A percentile compares a stretch with the other conserved stretches of the same genome.
These are phyloP conservation scores for Penicillium sp. DNA, from an alignment of 2,329 filamentous ascomycete genomes.

Conservation along the genomic window DNA sequence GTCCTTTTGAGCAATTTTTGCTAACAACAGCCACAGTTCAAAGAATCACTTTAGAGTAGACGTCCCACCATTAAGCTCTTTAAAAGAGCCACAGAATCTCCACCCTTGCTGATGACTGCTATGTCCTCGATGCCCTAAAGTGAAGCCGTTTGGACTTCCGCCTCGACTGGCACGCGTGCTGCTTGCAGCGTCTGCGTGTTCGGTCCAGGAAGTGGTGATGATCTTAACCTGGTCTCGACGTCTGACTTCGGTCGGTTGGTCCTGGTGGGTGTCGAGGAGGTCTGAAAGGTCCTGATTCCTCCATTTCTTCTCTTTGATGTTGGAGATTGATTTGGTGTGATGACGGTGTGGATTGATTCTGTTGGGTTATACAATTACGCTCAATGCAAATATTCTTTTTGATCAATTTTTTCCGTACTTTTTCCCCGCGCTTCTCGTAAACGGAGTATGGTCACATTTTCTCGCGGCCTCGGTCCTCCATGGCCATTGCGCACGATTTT, in stretches of 20 bases:
- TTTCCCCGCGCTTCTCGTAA: too few species aligned
- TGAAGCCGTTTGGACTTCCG: conserved; percentile 66
- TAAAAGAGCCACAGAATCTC: conserved; percentile 87
- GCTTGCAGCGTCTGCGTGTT: conserved; percentile 39
- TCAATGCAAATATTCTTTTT: not conserved
- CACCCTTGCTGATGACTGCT: conserved; percentile 88
- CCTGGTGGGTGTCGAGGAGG: conserved; percentile 82
- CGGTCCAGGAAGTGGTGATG: conserved; percentile 87
- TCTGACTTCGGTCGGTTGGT: conserved; percentile 74
- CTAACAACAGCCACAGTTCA: conserved; percentile 41
- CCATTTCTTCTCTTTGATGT: conserved; percentile 48
- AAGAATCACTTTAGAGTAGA: conserved; percentile 99
- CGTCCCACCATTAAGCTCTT: conserved; percentile 86
- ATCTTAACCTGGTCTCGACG: conserved; percentile 75
- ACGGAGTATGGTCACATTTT: too few species aligned
- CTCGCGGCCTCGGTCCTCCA: too few species aligned
- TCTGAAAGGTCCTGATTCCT: conserved; percentile 69
- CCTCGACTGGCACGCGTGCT: conserved; percentile 36
- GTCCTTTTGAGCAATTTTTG: conserved; percentile 17
- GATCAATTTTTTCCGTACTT: not conserved
- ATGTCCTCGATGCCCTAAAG: conserved; percentile 87
- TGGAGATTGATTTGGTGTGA: not conserved
- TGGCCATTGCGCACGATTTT: too few species aligned
- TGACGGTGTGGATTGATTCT: not conserved
- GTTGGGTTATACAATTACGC: not conserved